These are phyloP conservation scores for Aspergillus bertholletiae DNA, from an alignment of 495 filamentous ascomycete genomes.

Conservation along the genomic window DNA sequence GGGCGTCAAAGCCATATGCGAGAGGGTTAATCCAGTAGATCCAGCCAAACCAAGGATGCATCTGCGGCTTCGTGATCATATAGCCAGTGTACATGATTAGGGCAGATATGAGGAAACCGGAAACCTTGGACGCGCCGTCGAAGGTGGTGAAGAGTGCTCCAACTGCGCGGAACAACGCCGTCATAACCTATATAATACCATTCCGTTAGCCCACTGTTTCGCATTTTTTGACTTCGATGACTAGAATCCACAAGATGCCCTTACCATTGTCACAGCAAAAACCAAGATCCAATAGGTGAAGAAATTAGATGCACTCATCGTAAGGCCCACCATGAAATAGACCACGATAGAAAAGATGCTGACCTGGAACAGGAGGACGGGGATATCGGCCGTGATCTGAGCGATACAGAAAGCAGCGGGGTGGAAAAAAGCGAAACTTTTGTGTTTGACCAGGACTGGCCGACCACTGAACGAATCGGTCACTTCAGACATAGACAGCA, in stretches of 20 bases:
- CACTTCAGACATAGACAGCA: slow-evolving; percentile 69
- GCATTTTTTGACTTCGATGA: neutral
- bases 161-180: slow-evolving; percentile 50
- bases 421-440: slow-evolving; percentile 70
- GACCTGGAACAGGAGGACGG: slow-evolving; percentile 62
- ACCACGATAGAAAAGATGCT: slow-evolving; percentile 64
- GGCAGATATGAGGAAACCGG: slow-evolving; percentile 40
- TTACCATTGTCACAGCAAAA: slow-evolving; percentile 32
- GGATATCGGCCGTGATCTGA: slow-evolving; percentile 66
- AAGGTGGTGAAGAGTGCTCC: slow-evolving; percentile 49
- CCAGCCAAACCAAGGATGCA: slow-evolving; percentile 79
- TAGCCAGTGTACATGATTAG: slow-evolving; percentile 57
- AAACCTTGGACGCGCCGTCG: slow-evolving; percentile 53
- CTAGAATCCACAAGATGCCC: neutral
- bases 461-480: slow-evolving; percentile 65
- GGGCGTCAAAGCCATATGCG: slow-evolving; percentile 67
- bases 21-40: slow-evolving; percentile 71
- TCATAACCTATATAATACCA: slow-evolving; percentile 27
- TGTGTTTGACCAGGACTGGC: slow-evolving; percentile 73
- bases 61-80: slow-evolving; percentile 61
- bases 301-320: slow-evolving; percentile 42
- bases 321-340: slow-evolving; percentile 67
- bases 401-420: slow-evolving; percentile 71
- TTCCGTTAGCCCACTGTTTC: neutral
- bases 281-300: slow-evolving; percentile 51